Percentiles rank a stretch among this genome's conserved stretches.
phyloP scores from a whole-genome alignment of 257 asterid genomes.

The Ehretia macrophylla region DNA sequence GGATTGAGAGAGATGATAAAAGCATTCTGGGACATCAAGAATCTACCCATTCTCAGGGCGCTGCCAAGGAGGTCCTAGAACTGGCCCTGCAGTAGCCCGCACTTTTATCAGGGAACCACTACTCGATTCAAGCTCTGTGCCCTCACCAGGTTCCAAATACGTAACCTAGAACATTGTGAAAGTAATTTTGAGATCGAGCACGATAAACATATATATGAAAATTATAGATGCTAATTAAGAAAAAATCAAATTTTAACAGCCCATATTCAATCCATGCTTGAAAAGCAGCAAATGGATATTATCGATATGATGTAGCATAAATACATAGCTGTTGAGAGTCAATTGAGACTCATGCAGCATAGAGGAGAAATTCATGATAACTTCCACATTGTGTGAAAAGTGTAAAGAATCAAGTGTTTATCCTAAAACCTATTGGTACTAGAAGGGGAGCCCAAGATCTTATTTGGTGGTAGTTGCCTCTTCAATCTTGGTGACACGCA shows the following conservation, averaged over 20 bases:
- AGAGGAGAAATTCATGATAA: no score
- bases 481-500: no score
- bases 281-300: background rate
- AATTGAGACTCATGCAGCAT: no score
- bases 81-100: conserved; percentile 86
- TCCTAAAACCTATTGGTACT: no score
- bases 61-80: conserved; percentile 98
- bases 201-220: background rate
- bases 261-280: background rate
- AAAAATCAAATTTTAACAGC: background rate
- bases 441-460: no score
- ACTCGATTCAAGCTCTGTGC: conserved; percentile 36
- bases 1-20: no score
- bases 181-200: background rate
- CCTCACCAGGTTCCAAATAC: conserved; percentile 80
- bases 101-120: conserved; percentile 49
- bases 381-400: no score
- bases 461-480: no score
- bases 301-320: background rate
- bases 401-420: no score
- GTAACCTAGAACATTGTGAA: conserved; percentile 44
- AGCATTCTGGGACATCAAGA: conserved; percentile 1
- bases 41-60: conserved; percentile 89
- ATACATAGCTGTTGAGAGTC: background rate
- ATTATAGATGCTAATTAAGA: background rate